Conservation (phyloP, 805 yeast genomes). For the Lipomyces starkeyi region DNA sequence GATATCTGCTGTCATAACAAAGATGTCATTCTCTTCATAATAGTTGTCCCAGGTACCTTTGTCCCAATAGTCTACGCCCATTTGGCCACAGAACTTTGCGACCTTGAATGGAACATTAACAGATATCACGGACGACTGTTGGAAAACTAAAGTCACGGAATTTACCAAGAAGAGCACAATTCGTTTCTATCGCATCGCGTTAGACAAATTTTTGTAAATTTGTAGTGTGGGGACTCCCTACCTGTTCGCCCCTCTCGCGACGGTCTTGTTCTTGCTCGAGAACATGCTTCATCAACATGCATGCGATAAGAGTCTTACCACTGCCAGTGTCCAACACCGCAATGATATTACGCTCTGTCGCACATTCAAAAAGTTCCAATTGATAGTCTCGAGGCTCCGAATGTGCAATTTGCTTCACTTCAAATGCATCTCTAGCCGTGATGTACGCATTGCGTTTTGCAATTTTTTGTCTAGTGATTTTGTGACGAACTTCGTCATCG, state of each 20-base stretch:
- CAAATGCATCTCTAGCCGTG: constrained; percentile 7
- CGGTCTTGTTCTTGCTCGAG: constrained; percentile 12
- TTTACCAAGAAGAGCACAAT: constrained; percentile 15
- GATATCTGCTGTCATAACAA: constrained; percentile 25
- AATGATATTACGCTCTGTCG: constrained; percentile 16
- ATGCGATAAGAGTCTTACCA: constrained; percentile 25
- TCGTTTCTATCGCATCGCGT: neutral
- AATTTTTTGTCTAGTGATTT: neutral
- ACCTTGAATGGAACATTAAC: constrained; percentile 10
- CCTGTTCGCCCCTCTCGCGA: neutral
- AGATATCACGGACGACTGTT: constrained; percentile 14
- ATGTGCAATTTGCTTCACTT: constrained; percentile 1
- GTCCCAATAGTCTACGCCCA: constrained; percentile 7
- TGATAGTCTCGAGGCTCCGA: constrained; percentile 19
- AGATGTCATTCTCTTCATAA: constrained; percentile 9
- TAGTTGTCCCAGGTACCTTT: constrained; percentile 1
- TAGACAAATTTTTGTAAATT: neutral
- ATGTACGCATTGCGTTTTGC: constrained; percentile 6
- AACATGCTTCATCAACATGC: constrained; percentile 12
- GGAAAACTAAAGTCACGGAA: constrained; percentile 17
- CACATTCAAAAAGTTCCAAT: constrained; percentile 19
- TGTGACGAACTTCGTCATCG: neutral
- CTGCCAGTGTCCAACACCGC: constrained; percentile 25
- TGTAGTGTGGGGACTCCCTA: neutral
- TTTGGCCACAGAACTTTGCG: constrained; percentile 13